Evolutionary conservation across 768 basidiomycete species (phyloP), one percentile per base, ranked within the genome.

Genomic region (Mycena sanguinolenta): DNA sequence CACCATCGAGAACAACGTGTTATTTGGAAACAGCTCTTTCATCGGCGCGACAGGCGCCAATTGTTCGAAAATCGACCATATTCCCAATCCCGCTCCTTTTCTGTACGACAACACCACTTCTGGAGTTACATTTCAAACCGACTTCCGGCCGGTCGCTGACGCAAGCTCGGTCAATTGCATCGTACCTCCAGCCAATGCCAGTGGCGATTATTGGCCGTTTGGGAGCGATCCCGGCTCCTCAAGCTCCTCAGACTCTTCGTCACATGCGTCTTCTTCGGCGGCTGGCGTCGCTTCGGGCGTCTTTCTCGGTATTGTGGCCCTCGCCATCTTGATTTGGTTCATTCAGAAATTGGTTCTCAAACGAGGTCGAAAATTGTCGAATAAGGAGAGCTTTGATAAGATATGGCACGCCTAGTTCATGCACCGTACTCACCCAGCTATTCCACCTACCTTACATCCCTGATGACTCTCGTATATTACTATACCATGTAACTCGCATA

Each of bases 121-220:
- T 25, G 62, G 79, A 10, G 82, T 84, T 16, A 84, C 78, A 12
- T 75, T 88, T 14, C 92, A 94, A 75, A 52, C 78, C 25, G 82
- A 86, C 71, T 92, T 94, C 68, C 75, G 82, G 72, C 70, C 77
- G 19, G 84, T 92, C 28, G 75, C 79, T 17, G 84, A 90, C 75
- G 91, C 85, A 13, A 83, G 91, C 70, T 83, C 84, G 32, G 78
- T 94, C 44, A 92, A 87, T 6, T 94, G 93, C 71, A 87, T 94
- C 62, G 72, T 88, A 16, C 91, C 92, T 32, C 92, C 83, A 39
- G 4, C 32, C 4, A 34, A 34, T 34, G 6, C 32, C 32, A 89
- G 88, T 32, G 92, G 92, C 16, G 85, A 89, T 77, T 92, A 85
- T 75, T 94, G 93, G 93, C 93, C 93, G 0, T 91, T 87, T 67